phyloP scores from a whole-genome alignment of 1,284 basidiomycete species.

The Pholiota adiposa region DNA sequence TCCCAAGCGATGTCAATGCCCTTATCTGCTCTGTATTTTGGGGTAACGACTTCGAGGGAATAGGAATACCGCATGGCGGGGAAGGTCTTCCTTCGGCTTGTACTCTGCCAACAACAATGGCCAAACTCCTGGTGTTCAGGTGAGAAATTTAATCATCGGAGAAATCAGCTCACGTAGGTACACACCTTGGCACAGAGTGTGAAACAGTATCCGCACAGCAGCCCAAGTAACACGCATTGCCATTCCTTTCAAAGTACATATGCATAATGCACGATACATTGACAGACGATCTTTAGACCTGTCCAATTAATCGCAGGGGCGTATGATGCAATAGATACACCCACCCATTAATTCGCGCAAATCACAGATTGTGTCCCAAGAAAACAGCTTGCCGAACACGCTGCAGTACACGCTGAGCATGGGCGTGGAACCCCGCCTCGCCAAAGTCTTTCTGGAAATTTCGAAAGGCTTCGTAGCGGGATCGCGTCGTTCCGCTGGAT shows the following conservation, averaged over 20 bases:
- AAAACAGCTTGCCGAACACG: not conserved
- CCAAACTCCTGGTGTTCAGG: not conserved
- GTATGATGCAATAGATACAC: not conserved
- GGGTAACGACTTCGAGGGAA: not conserved
- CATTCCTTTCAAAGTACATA: no score
- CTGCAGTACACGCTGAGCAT: not conserved
- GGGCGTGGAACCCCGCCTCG: not conserved
- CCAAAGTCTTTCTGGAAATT: not conserved
- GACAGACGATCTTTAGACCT: no score
- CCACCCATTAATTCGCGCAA: not conserved
- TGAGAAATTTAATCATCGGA: not conserved
- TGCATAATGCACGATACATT: no score
- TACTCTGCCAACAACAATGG: not conserved
- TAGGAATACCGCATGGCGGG: not conserved
- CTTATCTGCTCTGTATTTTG: not conserved
- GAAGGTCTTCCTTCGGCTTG: not conserved
- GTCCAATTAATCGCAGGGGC: not conserved
- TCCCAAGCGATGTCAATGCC: not conserved
- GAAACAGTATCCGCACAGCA: no score
- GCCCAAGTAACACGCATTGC: no score
- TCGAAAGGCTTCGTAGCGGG: not conserved
- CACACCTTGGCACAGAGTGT: no score
- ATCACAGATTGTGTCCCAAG: not conserved
- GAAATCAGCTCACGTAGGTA: no score
- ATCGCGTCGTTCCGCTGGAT: not conserved